Percentiles rank a stretch among this genome's conserved stretches.
Conservation (phyloP, 306 rosid genomes). For the Malus orientalis region DNA sequence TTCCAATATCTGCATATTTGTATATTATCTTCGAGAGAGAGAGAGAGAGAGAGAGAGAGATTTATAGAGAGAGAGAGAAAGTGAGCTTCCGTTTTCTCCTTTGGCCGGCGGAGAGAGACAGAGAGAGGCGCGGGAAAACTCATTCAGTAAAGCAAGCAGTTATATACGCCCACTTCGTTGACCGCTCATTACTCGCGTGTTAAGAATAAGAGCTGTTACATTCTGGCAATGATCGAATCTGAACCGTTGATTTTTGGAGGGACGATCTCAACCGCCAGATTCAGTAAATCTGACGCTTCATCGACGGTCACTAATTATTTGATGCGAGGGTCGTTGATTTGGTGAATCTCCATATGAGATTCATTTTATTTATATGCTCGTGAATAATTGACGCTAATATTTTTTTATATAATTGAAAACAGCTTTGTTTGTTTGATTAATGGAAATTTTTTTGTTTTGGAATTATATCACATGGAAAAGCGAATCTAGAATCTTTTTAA, state of each 20-base stretch:
- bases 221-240: not conserved
- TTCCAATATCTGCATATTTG: not conserved
- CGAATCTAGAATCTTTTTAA: no score
- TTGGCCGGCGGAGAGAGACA: not conserved
- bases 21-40: not conserved
- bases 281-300: not conserved
- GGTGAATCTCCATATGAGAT: not conserved
- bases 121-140: not conserved
- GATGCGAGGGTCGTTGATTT: not conserved
- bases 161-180: not conserved
- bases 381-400: not conserved
- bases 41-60: no score
- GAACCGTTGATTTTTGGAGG: not conserved
- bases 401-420: no score
- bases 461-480: not conserved
- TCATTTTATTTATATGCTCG: no score
- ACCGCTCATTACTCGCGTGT: not conserved
- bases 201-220: not conserved
- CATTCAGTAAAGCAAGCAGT: not conserved
- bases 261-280: not conserved
- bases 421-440: no score
- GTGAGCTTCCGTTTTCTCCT: not conserved
- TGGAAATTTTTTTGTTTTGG: not conserved
- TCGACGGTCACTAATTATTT: not conserved
- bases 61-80: not conserved